phyloP scores from a whole-genome alignment of 2,329 filamentous ascomycete species.

The Acrodontium crateriforme region DNA sequence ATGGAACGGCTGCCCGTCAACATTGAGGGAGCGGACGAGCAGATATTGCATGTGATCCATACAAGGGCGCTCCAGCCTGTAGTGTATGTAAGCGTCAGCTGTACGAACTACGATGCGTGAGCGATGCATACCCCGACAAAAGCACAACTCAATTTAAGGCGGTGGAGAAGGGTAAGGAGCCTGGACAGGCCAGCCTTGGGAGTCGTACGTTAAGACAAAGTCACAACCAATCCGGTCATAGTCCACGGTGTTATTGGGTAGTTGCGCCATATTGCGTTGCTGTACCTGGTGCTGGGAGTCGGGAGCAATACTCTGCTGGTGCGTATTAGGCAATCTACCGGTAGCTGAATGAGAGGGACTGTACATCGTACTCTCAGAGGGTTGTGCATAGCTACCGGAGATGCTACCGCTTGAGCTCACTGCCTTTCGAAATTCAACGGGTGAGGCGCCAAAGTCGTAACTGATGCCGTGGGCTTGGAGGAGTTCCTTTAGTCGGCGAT shows the following conservation, averaged over 20 bases:
- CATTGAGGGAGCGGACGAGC: constrained; percentile 42
- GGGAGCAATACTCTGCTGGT: constrained; percentile 6
- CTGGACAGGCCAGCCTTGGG: constrained; percentile 20
- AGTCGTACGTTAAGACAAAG: constrained; percentile 76
- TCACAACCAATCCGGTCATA: constrained; percentile 77
- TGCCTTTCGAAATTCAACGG: constrained; percentile 23
- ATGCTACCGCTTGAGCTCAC: constrained; percentile 41
- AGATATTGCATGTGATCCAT: constrained; percentile 81
- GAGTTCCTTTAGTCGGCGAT: constrained; percentile 55
- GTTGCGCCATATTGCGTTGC: constrained; percentile 13
- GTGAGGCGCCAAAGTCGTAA: constrained; percentile 33
- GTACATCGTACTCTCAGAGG: constrained; percentile 32
- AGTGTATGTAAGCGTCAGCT: constrained; percentile 14
- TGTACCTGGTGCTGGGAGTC: constrained; percentile 3
- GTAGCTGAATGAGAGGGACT: constrained; percentile 22
- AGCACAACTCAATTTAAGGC: constrained; percentile 31
- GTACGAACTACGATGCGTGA: neutral
- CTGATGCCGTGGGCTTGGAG: constrained; percentile 45
- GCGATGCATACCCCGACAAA: constrained; percentile 8
- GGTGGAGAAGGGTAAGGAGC: constrained; percentile 35
- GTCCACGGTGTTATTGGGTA: constrained; percentile 39
- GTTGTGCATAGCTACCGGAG: constrained; percentile 45
- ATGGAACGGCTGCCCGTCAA: constrained; percentile 23
- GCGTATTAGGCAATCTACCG: too few relatives aligned
- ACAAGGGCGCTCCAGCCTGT: constrained; percentile 78